These are phyloP conservation scores for Plasmodium reichenowi DNA, from an alignment of 169 alveolate genomes.

Conservation along the genomic window DNA sequence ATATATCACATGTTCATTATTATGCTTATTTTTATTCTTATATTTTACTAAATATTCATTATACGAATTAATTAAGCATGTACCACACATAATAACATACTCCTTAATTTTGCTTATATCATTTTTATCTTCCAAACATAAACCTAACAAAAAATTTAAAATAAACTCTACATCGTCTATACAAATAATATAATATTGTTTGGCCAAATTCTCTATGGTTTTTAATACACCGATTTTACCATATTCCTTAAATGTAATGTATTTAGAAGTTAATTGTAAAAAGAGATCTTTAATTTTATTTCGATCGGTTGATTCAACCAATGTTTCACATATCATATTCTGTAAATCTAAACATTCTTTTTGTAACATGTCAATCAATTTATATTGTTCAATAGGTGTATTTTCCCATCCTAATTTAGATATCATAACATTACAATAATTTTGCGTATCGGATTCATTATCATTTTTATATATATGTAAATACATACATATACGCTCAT, in stretches of 20 bases:
- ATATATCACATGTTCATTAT: not conserved
- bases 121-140: slow-evolving; percentile 66
- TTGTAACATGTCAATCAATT: slow-evolving; percentile 64
- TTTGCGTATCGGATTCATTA: slow-evolving; percentile 33
- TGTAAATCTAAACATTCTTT: slow-evolving; percentile 68
- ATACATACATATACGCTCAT: slow-evolving; percentile 32
- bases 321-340: slow-evolving; percentile 51
- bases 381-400: slow-evolving; percentile 35
- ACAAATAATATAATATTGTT: slow-evolving; percentile 14
- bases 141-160: slow-evolving; percentile 72
- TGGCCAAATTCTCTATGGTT: slow-evolving; percentile 41
- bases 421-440: slow-evolving; percentile 42
- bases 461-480: slow-evolving; percentile 45
- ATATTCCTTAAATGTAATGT: slow-evolving; percentile 69
- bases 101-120: slow-evolving; percentile 64
- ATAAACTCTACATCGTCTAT: slow-evolving; percentile 66
- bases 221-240: slow-evolving; percentile 72
- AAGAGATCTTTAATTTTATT: slow-evolving; percentile 37
- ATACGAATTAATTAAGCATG: slow-evolving; percentile 38
- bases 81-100: slow-evolving; percentile 49
- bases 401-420: slow-evolving; percentile 10
- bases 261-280: slow-evolving; percentile 59
- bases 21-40: slow-evolving; percentile 20
- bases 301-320: slow-evolving; percentile 22
- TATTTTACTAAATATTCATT: slow-evolving; percentile 22